phyloP scores from a whole-genome alignment of 495 filamentous ascomycete genomes.

The Annulohypoxylon nitens region DNA sequence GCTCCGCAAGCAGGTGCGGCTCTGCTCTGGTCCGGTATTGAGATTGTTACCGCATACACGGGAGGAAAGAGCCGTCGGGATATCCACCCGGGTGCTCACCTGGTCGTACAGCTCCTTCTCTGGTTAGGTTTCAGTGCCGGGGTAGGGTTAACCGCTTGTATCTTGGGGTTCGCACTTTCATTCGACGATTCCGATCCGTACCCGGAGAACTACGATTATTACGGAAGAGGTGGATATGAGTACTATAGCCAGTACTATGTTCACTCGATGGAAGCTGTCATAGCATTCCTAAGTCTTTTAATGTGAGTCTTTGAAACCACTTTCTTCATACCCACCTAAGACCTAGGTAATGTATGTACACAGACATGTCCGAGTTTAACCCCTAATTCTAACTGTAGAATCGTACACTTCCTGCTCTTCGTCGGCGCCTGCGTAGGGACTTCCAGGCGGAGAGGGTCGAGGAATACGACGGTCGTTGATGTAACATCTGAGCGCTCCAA shows the following conservation, averaged over 20 bases:
- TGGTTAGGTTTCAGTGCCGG: constrained; percentile 39
- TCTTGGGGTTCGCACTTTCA: constrained; percentile 29
- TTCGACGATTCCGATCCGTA: constrained; percentile 24
- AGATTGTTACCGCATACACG: constrained; percentile 25
- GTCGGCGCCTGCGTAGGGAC: constrained; percentile 54
- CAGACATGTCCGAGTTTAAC: not conserved
- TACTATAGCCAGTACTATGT: constrained; percentile 32
- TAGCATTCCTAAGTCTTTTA: constrained; percentile 46
- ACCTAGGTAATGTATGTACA: not conserved
- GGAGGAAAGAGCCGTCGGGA: constrained; percentile 11
- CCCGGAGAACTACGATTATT: constrained; percentile 33
- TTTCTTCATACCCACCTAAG: not conserved
- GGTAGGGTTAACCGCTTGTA: constrained; percentile 32
- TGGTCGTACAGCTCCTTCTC: constrained; percentile 35
- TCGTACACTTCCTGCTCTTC: constrained; percentile 57
- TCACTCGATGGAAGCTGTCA: constrained; percentile 11
- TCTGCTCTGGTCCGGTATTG: constrained; percentile 37
- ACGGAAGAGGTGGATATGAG: constrained; percentile 15
- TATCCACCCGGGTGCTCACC: constrained; percentile 45
- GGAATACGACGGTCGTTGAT: not conserved
- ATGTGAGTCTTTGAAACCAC: constrained; percentile 24
- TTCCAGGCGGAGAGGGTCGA: constrained; percentile 4
- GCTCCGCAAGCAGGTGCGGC: constrained; percentile 39
- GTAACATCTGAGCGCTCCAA: not conserved
- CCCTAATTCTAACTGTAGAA: constrained; percentile 18